Base-by-base conservation (phyloP, 164 flowering plant genomes). In the Berberis vulgaris region DNA sequence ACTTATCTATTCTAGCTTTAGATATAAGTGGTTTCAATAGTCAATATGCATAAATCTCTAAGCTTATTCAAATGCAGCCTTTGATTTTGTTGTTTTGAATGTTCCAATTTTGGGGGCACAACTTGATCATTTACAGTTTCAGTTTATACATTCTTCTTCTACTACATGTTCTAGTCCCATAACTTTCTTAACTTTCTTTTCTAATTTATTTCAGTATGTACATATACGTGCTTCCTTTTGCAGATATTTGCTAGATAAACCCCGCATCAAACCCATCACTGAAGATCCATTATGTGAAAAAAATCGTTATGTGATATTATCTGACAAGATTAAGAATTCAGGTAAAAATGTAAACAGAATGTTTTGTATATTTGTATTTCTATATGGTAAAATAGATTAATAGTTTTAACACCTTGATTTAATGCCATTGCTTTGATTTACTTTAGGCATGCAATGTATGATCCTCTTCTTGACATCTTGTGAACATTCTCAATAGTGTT, bases 241-340 rank as follows among this genome's bases (percentile, higher is more conserved):
- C 70, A 91, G 99, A 47, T 83, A 85, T 72, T 68, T 95, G 81
- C 79, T 95, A 49, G 88, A 95, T 69, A 91, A 74, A 79, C 75
- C 97, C 3, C 92, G 98, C 9, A 65, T 89, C 52, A 95, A 91
- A 66, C 97, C 96, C 11, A 73, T 95, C 45, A 77, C 82, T 39
- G 92, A 91, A 76, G 99, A 95, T 62, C 97, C 99, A 62, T 74
- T 88, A 7, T 77, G 80, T 64, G 85, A 85, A 49, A 82, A 81
- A 63, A 82, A 67, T 64, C 92, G 98, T 53, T 84, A 75, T 65
- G 50, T 91, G 75, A 76, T 95, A 64, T 77, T 95, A 49, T 95
- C 98, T 38, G 99, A 89, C 65, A 82, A 45, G 63, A 73, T 95
- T 60, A 76, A 81, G 64, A 78, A 71, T 79, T 55, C 79, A 60